These are phyloP conservation scores for Hirsutella minnesotensis DNA, from an alignment of 2,329 filamentous ascomycete species.

Conservation along the genomic window DNA sequence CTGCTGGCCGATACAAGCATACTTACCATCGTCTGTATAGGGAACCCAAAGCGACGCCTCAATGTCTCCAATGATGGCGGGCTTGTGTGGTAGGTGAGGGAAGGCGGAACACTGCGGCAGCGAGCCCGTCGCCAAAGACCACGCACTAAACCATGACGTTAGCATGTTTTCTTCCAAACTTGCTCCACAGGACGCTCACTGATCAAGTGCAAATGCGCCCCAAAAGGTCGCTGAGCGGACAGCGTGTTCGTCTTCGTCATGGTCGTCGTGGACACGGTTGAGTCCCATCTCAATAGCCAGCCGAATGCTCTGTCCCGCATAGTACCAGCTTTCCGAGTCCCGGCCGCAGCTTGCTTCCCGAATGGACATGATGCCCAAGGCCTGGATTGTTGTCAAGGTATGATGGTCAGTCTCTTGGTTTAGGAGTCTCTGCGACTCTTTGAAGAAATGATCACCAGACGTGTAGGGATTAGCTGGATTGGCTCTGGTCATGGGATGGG, in stretches of 20 bases:
- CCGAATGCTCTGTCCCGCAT: conserved; percentile 59
- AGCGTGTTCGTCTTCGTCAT: conserved; percentile 43
- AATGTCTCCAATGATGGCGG: conserved; percentile 46
- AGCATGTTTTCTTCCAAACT: conserved; percentile 6
- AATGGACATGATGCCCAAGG: conserved; percentile 64
- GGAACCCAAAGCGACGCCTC: conserved; percentile 49
- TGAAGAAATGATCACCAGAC: conserved; percentile 64
- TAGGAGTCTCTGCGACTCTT: conserved; percentile 52
- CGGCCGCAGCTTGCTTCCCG: conserved; percentile 61
- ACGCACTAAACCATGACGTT: conserved; percentile 33
- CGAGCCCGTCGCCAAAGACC: conserved; percentile 52
- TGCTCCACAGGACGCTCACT: conserved; percentile 32
- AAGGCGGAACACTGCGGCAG: conserved; percentile 48
- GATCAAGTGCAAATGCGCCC: conserved; percentile 51
- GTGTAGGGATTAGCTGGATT: conserved; percentile 49
- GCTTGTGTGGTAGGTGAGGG: conserved; percentile 45
- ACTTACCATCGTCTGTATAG: conserved; percentile 45
- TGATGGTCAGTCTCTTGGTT: conserved; percentile 46
- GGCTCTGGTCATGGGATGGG: conserved; percentile 49
- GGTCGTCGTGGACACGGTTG: conserved; percentile 39
- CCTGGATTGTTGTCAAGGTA: conserved; percentile 59
- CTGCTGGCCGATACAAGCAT: neutral
- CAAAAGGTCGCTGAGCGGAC: conserved; percentile 49
- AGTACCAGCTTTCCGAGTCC: conserved; percentile 62
- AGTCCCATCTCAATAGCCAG: conserved; percentile 62